Percentiles rank a stretch among this genome's conserved stretches.
These are phyloP conservation scores for Penicillium capsulatum DNA, from an alignment of 2,329 filamentous ascomycete species.

Conservation along the genomic window DNA sequence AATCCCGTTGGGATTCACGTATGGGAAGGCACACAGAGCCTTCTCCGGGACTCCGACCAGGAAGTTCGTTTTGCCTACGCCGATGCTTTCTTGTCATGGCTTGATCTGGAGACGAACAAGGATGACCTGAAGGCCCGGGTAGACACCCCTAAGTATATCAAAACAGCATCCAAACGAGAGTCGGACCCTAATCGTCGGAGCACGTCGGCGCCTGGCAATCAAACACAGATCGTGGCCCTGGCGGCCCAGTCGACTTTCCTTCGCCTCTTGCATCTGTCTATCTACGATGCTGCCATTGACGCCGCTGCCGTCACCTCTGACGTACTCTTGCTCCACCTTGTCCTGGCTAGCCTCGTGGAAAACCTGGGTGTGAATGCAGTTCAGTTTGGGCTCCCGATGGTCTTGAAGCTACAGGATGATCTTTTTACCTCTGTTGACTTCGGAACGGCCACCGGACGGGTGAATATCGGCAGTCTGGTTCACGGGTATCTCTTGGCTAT, in stretches of 20 bases:
- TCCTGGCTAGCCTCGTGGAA: slow-evolving; percentile 69
- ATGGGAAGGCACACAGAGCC: slow-evolving; percentile 96
- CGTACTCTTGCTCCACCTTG: slow-evolving; percentile 69
- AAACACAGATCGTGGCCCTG: slow-evolving; percentile 54
- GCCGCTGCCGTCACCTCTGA: slow-evolving; percentile 68
- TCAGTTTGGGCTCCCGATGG: slow-evolving; percentile 78
- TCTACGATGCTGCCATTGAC: slow-evolving; percentile 84
- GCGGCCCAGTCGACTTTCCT: slow-evolving; percentile 66
- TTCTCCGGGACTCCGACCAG: slow-evolving; percentile 73
- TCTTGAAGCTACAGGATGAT: slow-evolving; percentile 82
- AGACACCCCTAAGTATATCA: slow-evolving; percentile 47
- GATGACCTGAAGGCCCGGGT: slow-evolving; percentile 62
- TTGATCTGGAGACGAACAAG: slow-evolving; percentile 70
- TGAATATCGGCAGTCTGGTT: slow-evolving; percentile 76
- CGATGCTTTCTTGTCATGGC: slow-evolving; percentile 78
- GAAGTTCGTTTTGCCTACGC: slow-evolving; percentile 79
- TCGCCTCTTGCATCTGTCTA: slow-evolving; percentile 73
- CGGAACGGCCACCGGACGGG: slow-evolving; percentile 58
- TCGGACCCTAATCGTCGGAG: slow-evolving; percentile 55
- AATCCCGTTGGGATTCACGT: slow-evolving; percentile 73
- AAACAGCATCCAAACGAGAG: slow-evolving; percentile 43
- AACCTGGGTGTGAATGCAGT: slow-evolving; percentile 78
- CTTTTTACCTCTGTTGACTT: slow-evolving; percentile 45
- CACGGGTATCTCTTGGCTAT: slow-evolving; percentile 86
- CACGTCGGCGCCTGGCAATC: slow-evolving; percentile 61